These are phyloP conservation scores for Triangularia setosa DNA, from an alignment of 2,329 filamentous ascomycete genomes.

Conservation along the genomic window DNA sequence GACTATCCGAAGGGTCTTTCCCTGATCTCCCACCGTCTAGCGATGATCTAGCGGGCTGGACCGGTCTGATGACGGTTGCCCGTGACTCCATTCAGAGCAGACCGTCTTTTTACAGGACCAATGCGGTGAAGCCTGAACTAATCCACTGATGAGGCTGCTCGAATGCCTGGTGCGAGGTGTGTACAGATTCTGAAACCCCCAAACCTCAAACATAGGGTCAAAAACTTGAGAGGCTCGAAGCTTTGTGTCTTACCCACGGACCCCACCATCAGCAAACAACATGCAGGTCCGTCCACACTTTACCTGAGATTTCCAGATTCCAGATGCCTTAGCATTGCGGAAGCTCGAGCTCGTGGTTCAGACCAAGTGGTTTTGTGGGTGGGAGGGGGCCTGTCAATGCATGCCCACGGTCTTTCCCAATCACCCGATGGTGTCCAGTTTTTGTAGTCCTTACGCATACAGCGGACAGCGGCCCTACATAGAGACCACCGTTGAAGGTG, in stretches of 20 bases:
- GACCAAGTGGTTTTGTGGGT: constrained; percentile 5
- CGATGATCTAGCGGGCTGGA: not conserved
- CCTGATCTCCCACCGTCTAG: not conserved
- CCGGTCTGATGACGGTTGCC: not conserved
- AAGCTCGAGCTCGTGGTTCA: constrained; percentile 5
- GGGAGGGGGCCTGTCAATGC: constrained; percentile 18
- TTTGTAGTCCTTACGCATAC: constrained; percentile 5
- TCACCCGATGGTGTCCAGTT: not conserved
- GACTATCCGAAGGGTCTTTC: not conserved
- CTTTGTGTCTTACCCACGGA: not conserved
- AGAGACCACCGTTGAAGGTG: not conserved
- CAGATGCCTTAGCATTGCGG: not conserved
- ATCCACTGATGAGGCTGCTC: constrained; percentile 5
- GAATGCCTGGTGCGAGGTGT: constrained; percentile 4
- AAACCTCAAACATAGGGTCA: constrained; percentile 8
- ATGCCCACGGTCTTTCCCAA: constrained; percentile 18
- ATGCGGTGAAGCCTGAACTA: constrained; percentile 19
- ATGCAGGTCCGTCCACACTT: constrained; percentile 18
- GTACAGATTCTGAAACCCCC: constrained; percentile 19
- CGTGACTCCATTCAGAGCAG: not conserved
- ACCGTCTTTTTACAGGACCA: constrained; percentile 1
- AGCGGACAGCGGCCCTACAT: constrained; percentile 18
- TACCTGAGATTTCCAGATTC: constrained; percentile 19
- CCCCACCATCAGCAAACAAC: constrained; percentile 15
- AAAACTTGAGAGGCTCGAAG: not conserved